Percentiles rank a stretch among this genome's conserved stretches.
These are phyloP conservation scores for Erythrophleum fordii DNA, from an alignment of 306 rosid genomes.

Conservation along the genomic window DNA sequence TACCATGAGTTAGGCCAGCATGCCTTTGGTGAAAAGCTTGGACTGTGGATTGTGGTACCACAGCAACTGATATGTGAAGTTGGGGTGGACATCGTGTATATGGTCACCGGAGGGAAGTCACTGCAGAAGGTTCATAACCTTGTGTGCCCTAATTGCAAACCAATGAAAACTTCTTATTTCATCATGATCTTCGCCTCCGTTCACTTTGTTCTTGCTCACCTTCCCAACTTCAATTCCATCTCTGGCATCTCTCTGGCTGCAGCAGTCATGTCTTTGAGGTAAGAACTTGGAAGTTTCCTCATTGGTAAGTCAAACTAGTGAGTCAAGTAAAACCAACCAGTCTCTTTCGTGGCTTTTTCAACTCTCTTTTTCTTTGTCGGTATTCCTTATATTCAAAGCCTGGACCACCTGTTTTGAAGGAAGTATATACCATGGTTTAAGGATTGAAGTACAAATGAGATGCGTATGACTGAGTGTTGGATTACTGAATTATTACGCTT, in stretches of 20 bases:
- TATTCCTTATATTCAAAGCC: not conserved
- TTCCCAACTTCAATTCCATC: slow-evolving; percentile 77
- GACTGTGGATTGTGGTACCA: slow-evolving; percentile 53
- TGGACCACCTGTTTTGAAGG: not conserved
- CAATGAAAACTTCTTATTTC: slow-evolving; percentile 54
- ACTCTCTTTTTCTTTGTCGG: not conserved
- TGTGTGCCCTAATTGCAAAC: slow-evolving; percentile 43
- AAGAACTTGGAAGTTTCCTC: not conserved
- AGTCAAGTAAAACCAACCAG: not conserved
- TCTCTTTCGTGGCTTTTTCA: not conserved
- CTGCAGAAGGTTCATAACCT: slow-evolving; percentile 62
- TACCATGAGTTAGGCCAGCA: slow-evolving; percentile 55
- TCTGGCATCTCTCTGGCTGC: slow-evolving; percentile 72
- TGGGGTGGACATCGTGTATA: slow-evolving; percentile 66
- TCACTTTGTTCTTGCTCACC: slow-evolving; percentile 75
- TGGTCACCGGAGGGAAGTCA: slow-evolving; percentile 80
- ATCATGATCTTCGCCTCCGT: slow-evolving; percentile 80
- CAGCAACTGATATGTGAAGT: slow-evolving; percentile 69
- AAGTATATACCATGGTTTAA: not conserved
- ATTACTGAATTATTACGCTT: not conserved
- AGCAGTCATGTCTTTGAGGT: slow-evolving; percentile 81
- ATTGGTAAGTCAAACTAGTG: not conserved
- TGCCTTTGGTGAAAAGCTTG: slow-evolving; percentile 51
- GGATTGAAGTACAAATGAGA: not conserved
- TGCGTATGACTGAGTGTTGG: not conserved